Conservation (phyloP, 345 rosid genomes). For the Lepidium didymum region DNA sequence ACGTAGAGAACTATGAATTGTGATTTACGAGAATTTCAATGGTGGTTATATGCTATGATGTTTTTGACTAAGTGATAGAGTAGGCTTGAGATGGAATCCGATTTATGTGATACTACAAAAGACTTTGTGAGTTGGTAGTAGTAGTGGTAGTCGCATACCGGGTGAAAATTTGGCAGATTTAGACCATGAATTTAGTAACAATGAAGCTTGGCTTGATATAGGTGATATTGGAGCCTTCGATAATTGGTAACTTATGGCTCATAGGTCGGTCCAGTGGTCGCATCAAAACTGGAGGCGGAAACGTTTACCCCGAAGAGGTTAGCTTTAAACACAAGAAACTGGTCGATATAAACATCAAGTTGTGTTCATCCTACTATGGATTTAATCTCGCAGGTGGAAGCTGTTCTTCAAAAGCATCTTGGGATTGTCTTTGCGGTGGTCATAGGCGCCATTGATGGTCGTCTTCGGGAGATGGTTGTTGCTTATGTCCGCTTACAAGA, state of each 20-base stretch:
- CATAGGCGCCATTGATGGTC: constrained; percentile 55
- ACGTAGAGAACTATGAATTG: no score
- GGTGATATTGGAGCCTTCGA: constrained; percentile 71
- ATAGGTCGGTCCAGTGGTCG: constrained; percentile 62
- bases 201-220: constrained; percentile 66
- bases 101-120: no score
- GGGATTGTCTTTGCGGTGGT: constrained; percentile 49
- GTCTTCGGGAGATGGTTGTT: constrained; percentile 65
- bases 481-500: constrained; percentile 56
- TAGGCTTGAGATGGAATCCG: no score
- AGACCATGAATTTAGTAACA: not conserved
- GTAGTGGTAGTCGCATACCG: no score
- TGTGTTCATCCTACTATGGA: not conserved
- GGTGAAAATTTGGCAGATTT: no score
- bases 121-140: no score
- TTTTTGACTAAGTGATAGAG: no score
- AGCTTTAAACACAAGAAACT: constrained; percentile 7
- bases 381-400: constrained; percentile 45
- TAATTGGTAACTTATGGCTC: constrained; percentile 68
- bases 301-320: constrained; percentile 87
- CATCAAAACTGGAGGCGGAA: constrained; percentile 85
- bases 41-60: no score
- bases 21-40: no score
- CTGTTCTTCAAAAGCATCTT: constrained; percentile 47
- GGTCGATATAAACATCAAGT: not conserved